phyloP scores from a whole-genome alignment of 1,139 yeast genomes.

The Sugiyamaella sp. region DNA sequence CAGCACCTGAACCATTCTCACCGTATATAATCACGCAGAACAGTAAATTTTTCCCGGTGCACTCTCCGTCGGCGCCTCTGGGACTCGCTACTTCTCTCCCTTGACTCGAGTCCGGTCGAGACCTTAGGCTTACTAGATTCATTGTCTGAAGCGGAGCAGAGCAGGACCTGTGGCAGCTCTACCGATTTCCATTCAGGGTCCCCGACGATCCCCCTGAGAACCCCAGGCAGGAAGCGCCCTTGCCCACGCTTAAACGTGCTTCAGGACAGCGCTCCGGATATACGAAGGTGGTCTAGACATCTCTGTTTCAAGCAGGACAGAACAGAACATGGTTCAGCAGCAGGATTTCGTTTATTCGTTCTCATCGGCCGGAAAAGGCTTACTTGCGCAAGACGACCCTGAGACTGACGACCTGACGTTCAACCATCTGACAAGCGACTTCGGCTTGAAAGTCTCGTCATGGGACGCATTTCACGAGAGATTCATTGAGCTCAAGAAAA shows the following conservation, averaged over 20 bases:
- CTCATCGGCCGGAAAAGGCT: constrained; percentile 42
- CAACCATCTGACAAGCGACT: constrained; percentile 51
- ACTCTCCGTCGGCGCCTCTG: too few species aligned
- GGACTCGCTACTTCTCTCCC: too few species aligned
- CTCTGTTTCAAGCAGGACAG: not conserved
- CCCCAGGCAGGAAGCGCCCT: not conserved
- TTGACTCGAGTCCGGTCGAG: too few species aligned
- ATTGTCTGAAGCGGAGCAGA: too few species aligned
- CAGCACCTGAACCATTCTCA: constrained; percentile 1
- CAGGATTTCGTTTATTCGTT: constrained; percentile 10
- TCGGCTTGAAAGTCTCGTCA: constrained; percentile 49
- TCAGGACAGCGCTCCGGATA: too few species aligned
- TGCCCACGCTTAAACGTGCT: constrained; percentile 5
- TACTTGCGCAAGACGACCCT: constrained; percentile 54
- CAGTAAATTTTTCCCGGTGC: not conserved
- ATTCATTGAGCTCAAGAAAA: constrained; percentile 46
- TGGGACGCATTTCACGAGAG: constrained; percentile 51
- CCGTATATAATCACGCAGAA: not conserved
- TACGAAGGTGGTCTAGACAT: not conserved
- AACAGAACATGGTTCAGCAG: constrained; percentile 12
- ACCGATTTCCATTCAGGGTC: not conserved
- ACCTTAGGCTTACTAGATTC: too few species aligned
- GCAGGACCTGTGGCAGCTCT: too few species aligned
- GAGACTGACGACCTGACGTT: constrained; percentile 53
- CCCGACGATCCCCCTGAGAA: constrained; percentile 4